phyloP scores from a whole-genome alignment of 108 stramenopile species.

The Cyclotella kingstonii region DNA sequence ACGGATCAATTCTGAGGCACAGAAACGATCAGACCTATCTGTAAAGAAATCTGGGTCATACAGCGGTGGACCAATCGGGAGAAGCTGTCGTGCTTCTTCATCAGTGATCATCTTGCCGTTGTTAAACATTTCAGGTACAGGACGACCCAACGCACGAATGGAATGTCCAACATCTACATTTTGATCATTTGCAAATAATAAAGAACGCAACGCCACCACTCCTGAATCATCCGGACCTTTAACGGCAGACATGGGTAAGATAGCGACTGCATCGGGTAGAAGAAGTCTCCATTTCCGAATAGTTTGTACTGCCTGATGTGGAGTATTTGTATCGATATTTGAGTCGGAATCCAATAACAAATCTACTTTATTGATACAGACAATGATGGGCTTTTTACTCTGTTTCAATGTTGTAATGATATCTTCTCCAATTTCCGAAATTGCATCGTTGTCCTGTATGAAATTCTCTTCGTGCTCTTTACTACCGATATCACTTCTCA shows the following conservation, averaged over 20 bases:
- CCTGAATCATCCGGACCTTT: constrained; percentile 56
- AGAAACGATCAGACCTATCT: constrained; percentile 82
- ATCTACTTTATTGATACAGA: constrained; percentile 90
- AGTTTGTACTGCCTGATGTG: constrained; percentile 34
- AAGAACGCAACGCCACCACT: constrained; percentile 52
- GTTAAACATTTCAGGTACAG: constrained; percentile 76
- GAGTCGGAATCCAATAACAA: constrained; percentile 41
- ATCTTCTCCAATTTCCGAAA: constrained; percentile 34
- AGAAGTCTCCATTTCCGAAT: constrained; percentile 68
- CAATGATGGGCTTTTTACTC: constrained; percentile 65
- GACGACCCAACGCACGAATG: constrained; percentile 74
- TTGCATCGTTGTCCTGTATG: constrained; percentile 6
- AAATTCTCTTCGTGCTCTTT: not conserved
- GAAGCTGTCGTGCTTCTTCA: constrained; percentile 47
- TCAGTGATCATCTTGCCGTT: constrained; percentile 46
- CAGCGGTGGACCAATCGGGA: constrained; percentile 69
- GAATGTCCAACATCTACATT: constrained; percentile 57
- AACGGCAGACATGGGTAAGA: constrained; percentile 67
- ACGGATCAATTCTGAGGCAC: constrained; percentile 84
- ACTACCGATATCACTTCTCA: constrained; percentile 3
- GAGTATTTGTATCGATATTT: constrained; percentile 20
- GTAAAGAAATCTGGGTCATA: constrained; percentile 76
- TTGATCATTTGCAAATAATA: constrained; percentile 56
- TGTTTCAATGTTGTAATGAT: constrained; percentile 52
- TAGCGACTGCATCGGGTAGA: constrained; percentile 75